Percentiles rank a stretch among this genome's conserved stretches.
Evolutionary conservation across 495 filamentous ascomycete genomes (phyloP).

Genomic region (Saxophila tyrrhenica): DNA sequence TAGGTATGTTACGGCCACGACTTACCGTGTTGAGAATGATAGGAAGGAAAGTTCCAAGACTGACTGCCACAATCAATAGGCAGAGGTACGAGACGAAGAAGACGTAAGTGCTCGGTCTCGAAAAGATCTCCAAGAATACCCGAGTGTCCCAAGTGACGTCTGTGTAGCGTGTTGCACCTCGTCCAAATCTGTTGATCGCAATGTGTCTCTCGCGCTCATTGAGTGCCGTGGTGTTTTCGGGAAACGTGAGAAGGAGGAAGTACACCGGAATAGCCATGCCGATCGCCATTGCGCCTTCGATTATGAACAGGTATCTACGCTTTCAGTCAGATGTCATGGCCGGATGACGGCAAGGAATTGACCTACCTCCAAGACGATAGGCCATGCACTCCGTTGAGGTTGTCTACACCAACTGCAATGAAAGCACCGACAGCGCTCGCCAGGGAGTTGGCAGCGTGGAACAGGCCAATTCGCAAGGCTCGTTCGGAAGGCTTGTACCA

Average conservation of each 20-base stretch:
- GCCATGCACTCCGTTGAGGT: conserved; percentile 1
- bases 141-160: conserved; percentile 8
- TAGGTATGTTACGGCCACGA: background rate
- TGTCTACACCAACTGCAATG: conserved; percentile 2
- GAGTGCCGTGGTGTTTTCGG: conserved; percentile 3
- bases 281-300: conserved; percentile 7
- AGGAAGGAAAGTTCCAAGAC: conserved; percentile 1
- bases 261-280: background rate
- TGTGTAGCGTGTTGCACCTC: conserved; percentile 6
- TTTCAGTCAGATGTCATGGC: background rate
- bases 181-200: conserved; percentile 13
- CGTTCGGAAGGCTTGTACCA: conserved; percentile 11
- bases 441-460: conserved; percentile 6
- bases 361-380: background rate
- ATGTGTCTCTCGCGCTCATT: conserved; percentile 12
- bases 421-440: conserved; percentile 1
- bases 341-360: background rate
- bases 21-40: conserved; percentile 1
- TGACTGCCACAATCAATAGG: background rate
- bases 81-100: background rate
- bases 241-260: conserved; percentile 6
- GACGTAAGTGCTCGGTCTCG: too few relatives aligned
- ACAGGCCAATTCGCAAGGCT: conserved; percentile 7
- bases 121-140: too few relatives aligned
- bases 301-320: background rate